These are phyloP conservation scores for Dothistroma septosporum DNA, from an alignment of 2,329 filamentous ascomycete genomes.

Conservation along the genomic window DNA sequence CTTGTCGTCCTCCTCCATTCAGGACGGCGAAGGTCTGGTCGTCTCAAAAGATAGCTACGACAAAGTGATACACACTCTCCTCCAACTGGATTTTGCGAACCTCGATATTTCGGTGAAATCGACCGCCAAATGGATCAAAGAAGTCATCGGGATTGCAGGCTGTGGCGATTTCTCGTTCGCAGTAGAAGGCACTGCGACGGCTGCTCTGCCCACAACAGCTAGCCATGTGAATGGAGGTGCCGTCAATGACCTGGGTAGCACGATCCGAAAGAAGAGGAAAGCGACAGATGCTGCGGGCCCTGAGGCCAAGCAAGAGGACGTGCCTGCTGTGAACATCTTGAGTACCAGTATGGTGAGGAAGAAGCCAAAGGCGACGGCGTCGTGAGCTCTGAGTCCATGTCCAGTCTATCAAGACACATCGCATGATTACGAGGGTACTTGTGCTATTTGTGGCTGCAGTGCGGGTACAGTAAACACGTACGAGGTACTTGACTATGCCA, in stretches of 20 bases:
- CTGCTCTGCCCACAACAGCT: neutral
- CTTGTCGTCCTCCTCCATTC: conserved; percentile 19
- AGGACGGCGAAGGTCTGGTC: conserved; percentile 19
- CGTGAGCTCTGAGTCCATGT: neutral
- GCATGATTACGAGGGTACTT: too few relatives aligned
- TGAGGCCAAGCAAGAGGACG: conserved; percentile 2
- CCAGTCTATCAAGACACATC: too few relatives aligned
- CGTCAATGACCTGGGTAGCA: conserved; percentile 33
- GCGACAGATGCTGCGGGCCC: conserved; percentile 20
- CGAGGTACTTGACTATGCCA: too few relatives aligned
- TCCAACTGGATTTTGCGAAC: conserved; percentile 70
- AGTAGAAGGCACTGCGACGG: conserved; percentile 19
- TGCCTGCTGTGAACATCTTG: conserved; percentile 47
- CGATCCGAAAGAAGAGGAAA: conserved; percentile 52
- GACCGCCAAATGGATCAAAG: conserved; percentile 65
- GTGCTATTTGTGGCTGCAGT: too few relatives aligned
- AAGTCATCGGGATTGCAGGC: conserved; percentile 47
- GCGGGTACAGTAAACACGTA: too few relatives aligned
- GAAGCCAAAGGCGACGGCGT: conserved; percentile 48
- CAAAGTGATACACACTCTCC: conserved; percentile 54
- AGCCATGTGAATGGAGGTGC: conserved; percentile 5
- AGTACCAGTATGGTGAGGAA: conserved; percentile 51
- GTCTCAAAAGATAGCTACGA: conserved; percentile 39
- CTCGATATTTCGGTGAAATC: conserved; percentile 60
- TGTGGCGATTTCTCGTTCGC: conserved; percentile 20